Base-by-base conservation (phyloP, 345 rosid genomes). In the Streptanthus diversifolius region DNA sequence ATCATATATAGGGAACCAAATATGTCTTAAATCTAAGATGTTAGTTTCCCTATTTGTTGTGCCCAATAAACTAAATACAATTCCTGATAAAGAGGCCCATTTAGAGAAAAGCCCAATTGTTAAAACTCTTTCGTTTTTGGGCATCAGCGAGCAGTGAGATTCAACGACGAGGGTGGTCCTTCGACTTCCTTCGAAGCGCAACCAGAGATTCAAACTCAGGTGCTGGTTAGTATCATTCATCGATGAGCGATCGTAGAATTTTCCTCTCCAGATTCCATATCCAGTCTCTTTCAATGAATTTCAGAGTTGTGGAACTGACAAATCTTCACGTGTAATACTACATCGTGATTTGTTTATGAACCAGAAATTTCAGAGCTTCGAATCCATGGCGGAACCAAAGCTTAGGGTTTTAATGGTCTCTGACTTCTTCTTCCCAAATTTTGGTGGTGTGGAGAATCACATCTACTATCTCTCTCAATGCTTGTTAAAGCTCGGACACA, bases 391-490 rank as follows among this genome's bases (percentile, higher is more conserved):
- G 35, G 77, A 74, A 60, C 66, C 75, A 70, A 87, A 83, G 78
- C 91, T 83, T 55, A 86, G 87, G 68, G 83, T 95, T 73, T 78
- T 95, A 72, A 91, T 95, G 97, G 96, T 88, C 53, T 95, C 98
- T 19, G 98, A 95, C 82, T 91, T 95, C 83, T 91, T 90, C 89
- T 95, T 83, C 80, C 98, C 99, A 7, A 95, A 91, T 80, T 90
- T 95, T 49, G 97, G 98, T 54, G 99, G 99, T 45, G 99, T 95
- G 1, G 98, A 95, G 79, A 88, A 78, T 80, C 98, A 95, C 80
- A 87, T 95, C 52, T 95, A 91, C 61, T 95, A 85, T 74, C 85
- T 95, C 36, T 95, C 98, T 32, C 99, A 91, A 63, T 95, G 98
- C 83, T 79, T 91, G 53, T 75, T 95, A 66, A 82, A 90, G 83